Evolutionary conservation across 345 rosid species (phyloP).

Genomic region (Populus euphratica): DNA sequence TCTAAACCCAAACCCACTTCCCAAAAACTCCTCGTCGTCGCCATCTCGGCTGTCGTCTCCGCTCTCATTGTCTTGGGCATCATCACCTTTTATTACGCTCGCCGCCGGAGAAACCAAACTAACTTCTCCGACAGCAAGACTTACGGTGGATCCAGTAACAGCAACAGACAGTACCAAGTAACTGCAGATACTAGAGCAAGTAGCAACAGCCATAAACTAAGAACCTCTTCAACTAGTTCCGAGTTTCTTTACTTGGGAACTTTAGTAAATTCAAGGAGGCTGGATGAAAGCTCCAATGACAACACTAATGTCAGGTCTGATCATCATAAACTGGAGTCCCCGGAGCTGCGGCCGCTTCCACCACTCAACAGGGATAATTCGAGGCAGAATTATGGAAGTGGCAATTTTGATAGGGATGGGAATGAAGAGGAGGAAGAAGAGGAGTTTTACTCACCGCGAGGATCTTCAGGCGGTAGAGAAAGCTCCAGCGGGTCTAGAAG

Average conservation of each 20-base stretch:
- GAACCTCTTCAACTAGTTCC: constrained; percentile 48
- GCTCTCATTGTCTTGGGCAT: constrained; percentile 25
- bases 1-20: constrained; percentile 41
- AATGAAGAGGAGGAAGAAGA: constrained; percentile 66
- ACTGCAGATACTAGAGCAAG: constrained; percentile 13
- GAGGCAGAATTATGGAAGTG: constrained; percentile 33
- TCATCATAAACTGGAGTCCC: constrained; percentile 70
- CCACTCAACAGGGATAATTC: constrained; percentile 61
- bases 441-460: constrained; percentile 90
- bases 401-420: neutral
- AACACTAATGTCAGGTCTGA: constrained; percentile 24
- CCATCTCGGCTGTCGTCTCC: constrained; percentile 48
- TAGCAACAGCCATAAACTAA: constrained; percentile 29
- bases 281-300: constrained; percentile 26
- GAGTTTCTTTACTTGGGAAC: constrained; percentile 90
- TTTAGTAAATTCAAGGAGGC: constrained; percentile 42
- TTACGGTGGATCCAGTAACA: constrained; percentile 28
- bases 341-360: constrained; percentile 93
- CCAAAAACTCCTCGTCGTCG: constrained; percentile 44
- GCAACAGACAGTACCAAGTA: constrained; percentile 1
- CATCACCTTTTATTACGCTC: constrained; percentile 45
- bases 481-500: constrained; percentile 59
- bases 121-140: constrained; percentile 46
- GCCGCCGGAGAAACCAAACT: constrained; percentile 24
- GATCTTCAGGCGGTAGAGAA: constrained; percentile 59